phyloP scores from a whole-genome alignment of 2,329 filamentous ascomycete genomes.

The Bipolaris bicolor region DNA sequence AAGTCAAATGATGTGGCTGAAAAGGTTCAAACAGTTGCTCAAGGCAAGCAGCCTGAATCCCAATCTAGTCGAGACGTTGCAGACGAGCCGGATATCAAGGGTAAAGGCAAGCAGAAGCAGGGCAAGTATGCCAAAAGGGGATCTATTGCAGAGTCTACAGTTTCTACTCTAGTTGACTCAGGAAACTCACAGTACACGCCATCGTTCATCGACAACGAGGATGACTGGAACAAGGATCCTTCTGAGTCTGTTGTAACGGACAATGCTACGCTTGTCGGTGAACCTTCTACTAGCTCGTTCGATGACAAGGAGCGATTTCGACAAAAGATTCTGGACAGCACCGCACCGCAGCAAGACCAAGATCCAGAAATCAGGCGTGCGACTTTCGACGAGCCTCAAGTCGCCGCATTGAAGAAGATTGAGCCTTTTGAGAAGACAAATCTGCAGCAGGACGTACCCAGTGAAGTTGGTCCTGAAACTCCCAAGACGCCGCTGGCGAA shows the following conservation, averaged over 20 bases:
- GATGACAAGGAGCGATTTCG: conserved; percentile 28
- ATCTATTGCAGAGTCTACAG: conserved; percentile 10
- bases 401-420: not conserved
- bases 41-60: conserved; percentile 13
- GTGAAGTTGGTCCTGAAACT: conserved; percentile 16
- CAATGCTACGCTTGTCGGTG: conserved; percentile 43
- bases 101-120: conserved; percentile 35
- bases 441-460: not conserved
- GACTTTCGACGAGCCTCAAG: conserved; percentile 5
- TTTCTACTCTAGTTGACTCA: conserved; percentile 9
- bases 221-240: conserved; percentile 38
- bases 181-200: conserved; percentile 25
- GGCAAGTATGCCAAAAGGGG: conserved; percentile 41
- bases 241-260: conserved; percentile 36
- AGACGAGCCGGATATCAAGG: conserved; percentile 22
- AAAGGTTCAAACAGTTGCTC: conserved; percentile 13
- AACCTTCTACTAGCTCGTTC: conserved; percentile 22
- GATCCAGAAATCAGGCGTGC: conserved; percentile 24
- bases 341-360: conserved; percentile 21
- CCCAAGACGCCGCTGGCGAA: not conserved
- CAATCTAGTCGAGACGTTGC: conserved; percentile 14
- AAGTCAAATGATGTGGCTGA: conserved; percentile 24
- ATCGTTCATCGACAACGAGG: conserved; percentile 40
- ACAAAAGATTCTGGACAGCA: conserved; percentile 40
- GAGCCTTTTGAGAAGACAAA: conserved; percentile 2